Evolutionary conservation across 2,329 filamentous ascomycete genomes (phyloP).

Genomic region (Falciphora oryzae): DNA sequence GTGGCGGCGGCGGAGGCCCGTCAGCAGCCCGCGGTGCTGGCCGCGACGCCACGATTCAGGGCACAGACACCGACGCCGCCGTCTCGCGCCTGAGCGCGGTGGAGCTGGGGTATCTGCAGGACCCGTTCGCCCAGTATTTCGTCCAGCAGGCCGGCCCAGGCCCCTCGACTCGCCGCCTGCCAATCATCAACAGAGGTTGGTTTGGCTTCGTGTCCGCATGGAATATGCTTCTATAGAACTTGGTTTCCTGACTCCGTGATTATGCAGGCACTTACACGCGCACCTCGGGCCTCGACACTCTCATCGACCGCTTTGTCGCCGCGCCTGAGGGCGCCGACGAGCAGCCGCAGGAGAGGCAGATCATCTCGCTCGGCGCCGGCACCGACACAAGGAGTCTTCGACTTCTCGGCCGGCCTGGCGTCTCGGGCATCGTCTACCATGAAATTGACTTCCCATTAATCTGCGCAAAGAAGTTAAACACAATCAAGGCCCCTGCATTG

Average conservation of each 20-base stretch:
- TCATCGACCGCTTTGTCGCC: slow-evolving; percentile 66
- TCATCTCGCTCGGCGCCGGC: slow-evolving; percentile 87
- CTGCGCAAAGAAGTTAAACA: slow-evolving; percentile 58
- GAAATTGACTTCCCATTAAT: slow-evolving; percentile 85
- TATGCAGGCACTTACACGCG: slow-evolving; percentile 83
- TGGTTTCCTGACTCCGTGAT: not conserved
- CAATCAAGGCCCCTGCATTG: slow-evolving; percentile 39
- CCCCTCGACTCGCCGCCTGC: slow-evolving; percentile 59
- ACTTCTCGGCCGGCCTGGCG: slow-evolving; percentile 46
- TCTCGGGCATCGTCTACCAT: slow-evolving; percentile 63
- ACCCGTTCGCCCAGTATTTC: slow-evolving; percentile 71
- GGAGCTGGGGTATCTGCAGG: slow-evolving; percentile 74
- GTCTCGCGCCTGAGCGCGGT: slow-evolving; percentile 87
- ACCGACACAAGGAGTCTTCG: slow-evolving; percentile 88
- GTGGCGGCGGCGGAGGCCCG: slow-evolving; percentile 27
- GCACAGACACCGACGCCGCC: slow-evolving; percentile 87
- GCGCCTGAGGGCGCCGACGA: slow-evolving; percentile 19
- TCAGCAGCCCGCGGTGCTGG: slow-evolving; percentile 22
- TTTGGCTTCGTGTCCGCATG: slow-evolving; percentile 43
- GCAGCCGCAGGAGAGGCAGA: slow-evolving; percentile 52
- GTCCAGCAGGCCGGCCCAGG: slow-evolving; percentile 41
- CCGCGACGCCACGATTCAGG: slow-evolving; percentile 74
- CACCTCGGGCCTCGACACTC: slow-evolving; percentile 72
- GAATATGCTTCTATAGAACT: slow-evolving; percentile 37
- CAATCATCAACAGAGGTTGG: slow-evolving; percentile 89